phyloP scores from a whole-genome alignment of 2,329 filamentous ascomycete genomes.

The Xylaria digitata region DNA sequence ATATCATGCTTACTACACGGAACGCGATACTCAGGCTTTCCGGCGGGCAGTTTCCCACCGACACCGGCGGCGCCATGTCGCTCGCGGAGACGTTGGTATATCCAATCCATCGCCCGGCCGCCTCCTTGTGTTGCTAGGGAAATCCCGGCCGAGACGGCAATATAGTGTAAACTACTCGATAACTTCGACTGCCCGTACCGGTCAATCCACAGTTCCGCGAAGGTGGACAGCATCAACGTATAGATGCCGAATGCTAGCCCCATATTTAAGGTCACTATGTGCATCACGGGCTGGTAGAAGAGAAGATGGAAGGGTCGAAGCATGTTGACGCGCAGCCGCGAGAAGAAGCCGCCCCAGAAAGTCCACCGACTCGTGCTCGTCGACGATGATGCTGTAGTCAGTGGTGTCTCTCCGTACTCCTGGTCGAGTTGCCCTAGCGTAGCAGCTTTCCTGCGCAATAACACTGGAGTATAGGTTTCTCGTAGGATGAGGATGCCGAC shows the following conservation, averaged over 20 bases:
- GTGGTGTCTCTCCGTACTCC: conserved; percentile 56
- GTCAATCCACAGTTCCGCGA: conserved; percentile 60
- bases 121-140: conserved; percentile 53
- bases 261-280: conserved; percentile 58
- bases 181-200: conserved; percentile 59
- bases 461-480: conserved; percentile 72
- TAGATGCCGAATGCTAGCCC: conserved; percentile 63
- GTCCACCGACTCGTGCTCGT: conserved; percentile 12
- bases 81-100: conserved; percentile 48
- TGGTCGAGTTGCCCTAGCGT: conserved; percentile 47
- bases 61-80: conserved; percentile 1
- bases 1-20: conserved; percentile 49
- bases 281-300: conserved; percentile 59
- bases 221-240: conserved; percentile 65
- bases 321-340: conserved; percentile 53
- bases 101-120: conserved; percentile 52
- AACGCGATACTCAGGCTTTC: conserved; percentile 60
- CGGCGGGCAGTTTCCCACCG: conserved; percentile 17
- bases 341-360: conserved; percentile 41
- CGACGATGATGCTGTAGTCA: conserved; percentile 56
- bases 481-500: conserved; percentile 67
- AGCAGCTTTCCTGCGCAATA: conserved; percentile 67
- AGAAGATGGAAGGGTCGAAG: conserved; percentile 59
- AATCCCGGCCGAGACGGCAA: conserved; percentile 60
- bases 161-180: conserved; percentile 61